Evolutionary conservation across 1,284 basidiomycete genomes (phyloP), one percentile per base, ranked within the genome.

Genomic region (Leccinum fuscescens): DNA sequence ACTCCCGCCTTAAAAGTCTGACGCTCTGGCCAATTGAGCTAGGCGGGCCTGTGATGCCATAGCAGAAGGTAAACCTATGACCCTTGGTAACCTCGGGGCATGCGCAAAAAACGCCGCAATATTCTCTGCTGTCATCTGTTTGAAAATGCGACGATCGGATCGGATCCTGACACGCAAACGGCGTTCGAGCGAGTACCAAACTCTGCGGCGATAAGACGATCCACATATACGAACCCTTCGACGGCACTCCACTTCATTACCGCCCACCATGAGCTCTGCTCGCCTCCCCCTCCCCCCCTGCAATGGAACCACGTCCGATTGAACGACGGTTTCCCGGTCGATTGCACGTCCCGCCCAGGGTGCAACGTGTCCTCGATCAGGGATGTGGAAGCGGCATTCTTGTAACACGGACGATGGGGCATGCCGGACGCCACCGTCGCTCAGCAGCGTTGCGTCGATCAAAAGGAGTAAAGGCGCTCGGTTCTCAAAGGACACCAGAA

Each of bases 1-100:
- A 54, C 2, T 2, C 72, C 73, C 73, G 69, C 70, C 72, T 58
- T 72, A 72, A 72, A 72, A 88, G 86, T 86, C 86, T 86, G 86
- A 88, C 84, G 86, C 69, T 71, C 69, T 71, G 67, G 31, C 69
- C 69, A 22, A 71, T 71, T 71, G 69, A 71, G 69, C 69, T 87
- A 87, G 85, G 84, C 85, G 82, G 85, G 85, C 85, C 50, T 54
- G 3, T 1, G 2, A 24, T 37, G 4, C 5, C 9, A 4, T 2
- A 7, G 0, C 17, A 20, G 20, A 6, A 46, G 11, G 20, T 35
- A 14, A 22, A 22, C 44, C 20, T 46, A 46, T 46, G 44, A 44
- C 17, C 17, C 42, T 1, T 44, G 4, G 9, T 20, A 0, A 44
- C 17, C 14, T 3, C 4, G 0, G 39, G n/a, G 39, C n/a, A 42